phyloP scores from a whole-genome alignment of 495 filamentous ascomycete species.

The Lasiosphaeria ovina region DNA sequence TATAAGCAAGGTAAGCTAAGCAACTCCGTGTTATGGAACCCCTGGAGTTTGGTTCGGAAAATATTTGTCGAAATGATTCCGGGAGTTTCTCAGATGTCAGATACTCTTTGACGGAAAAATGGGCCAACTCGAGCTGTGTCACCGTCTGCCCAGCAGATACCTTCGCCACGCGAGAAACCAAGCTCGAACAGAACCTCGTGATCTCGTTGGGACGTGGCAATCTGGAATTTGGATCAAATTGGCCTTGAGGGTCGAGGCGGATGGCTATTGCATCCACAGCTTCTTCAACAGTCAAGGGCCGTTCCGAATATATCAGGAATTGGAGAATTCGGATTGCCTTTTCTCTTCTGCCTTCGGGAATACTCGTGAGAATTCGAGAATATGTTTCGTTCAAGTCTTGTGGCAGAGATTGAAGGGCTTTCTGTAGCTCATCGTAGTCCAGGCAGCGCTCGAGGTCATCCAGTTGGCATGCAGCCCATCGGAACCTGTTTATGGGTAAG shows the following conservation, averaged over 20 bases:
- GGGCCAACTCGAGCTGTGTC: constrained; percentile 30
- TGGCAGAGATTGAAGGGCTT: constrained; percentile 30
- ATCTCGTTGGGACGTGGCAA: constrained; percentile 28
- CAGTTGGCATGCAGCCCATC: constrained; percentile 43
- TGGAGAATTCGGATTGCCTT: constrained; percentile 30
- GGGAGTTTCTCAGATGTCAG: constrained; percentile 23
- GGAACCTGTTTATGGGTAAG: too few species aligned
- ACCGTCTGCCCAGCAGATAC: neutral
- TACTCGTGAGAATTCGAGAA: constrained; percentile 27
- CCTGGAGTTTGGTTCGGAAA: constrained; percentile 22
- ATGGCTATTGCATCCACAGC: constrained; percentile 29
- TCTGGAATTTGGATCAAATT: constrained; percentile 24
- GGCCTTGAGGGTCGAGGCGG: constrained; percentile 6
- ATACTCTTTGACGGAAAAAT: constrained; percentile 44
- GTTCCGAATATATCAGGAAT: constrained; percentile 28
- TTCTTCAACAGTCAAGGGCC: constrained; percentile 29
- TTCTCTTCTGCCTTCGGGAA: constrained; percentile 17
- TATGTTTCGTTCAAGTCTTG: constrained; percentile 41
- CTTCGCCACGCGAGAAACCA: constrained; percentile 13
- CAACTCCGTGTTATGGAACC: constrained; percentile 31
- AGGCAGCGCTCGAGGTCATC: neutral
- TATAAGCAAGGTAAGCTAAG: constrained; percentile 32
- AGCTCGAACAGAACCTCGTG: constrained; percentile 25
- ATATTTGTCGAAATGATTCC: neutral
- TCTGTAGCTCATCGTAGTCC: constrained; percentile 20